Percentiles rank a stretch among this genome's conserved stretches.
phyloP scores from a whole-genome alignment of 2,329 filamentous ascomycete genomes.

The Fusarium fracticaudum region DNA sequence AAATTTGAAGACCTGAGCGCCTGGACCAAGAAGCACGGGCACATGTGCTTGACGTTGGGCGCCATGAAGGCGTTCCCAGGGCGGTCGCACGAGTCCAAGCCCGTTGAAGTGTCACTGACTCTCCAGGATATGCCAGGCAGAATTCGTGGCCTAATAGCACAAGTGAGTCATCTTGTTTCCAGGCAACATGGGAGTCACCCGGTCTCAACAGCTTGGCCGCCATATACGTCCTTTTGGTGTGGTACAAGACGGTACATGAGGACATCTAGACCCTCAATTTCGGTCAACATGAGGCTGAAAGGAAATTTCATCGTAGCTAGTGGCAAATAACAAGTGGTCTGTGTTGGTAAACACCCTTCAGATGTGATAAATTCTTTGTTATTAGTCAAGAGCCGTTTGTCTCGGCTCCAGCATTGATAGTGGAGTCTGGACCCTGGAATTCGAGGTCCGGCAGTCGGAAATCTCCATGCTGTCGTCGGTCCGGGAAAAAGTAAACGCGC shows the following conservation, averaged over 20 bases:
- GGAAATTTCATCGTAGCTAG: background rate
- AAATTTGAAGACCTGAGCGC: background rate
- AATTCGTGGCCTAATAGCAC: slow-evolving; percentile 7
- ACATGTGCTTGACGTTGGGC: background rate
- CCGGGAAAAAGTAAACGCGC: slow-evolving; percentile 39
- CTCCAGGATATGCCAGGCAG: slow-evolving; percentile 26
- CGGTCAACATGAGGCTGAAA: slow-evolving; percentile 22
- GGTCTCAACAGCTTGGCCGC: slow-evolving; percentile 1
- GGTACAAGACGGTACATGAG: slow-evolving; percentile 31
- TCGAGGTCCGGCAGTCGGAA: background rate
- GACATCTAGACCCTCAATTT: background rate
- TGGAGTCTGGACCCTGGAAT: slow-evolving; percentile 33
- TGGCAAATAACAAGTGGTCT: slow-evolving; percentile 21
- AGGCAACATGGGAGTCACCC: slow-evolving; percentile 19
- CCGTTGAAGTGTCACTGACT: background rate
- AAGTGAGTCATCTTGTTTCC: slow-evolving; percentile 14
- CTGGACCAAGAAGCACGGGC: slow-evolving; percentile 16
- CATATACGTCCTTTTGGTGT: slow-evolving; percentile 7
- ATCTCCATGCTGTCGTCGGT: background rate
- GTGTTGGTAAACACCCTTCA: background rate
- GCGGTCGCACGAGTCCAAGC: background rate
- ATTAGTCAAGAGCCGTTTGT: slow-evolving; percentile 4
- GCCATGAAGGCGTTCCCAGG: background rate
- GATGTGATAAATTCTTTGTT: slow-evolving; percentile 4
- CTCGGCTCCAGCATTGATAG: background rate